Conservation (phyloP, 805 yeast genomes). For the Candida yuanshanica region DNA sequence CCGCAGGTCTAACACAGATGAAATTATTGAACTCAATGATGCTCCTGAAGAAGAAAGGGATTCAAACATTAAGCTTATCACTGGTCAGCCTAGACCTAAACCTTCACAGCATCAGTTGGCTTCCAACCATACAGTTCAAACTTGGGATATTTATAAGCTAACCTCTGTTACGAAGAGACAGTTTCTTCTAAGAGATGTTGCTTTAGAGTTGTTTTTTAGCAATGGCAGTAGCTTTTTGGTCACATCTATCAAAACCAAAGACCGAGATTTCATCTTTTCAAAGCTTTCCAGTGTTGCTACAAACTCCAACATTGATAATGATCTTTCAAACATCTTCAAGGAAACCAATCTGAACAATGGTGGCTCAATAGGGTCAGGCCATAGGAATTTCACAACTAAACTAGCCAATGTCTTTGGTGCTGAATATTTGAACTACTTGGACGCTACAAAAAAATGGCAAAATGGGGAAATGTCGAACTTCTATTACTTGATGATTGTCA, state of each 20-base stretch:
- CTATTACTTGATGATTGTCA: slow-evolving; percentile 71
- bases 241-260: slow-evolving; percentile 49
- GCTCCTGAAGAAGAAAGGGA: slow-evolving; percentile 62
- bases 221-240: slow-evolving; percentile 68
- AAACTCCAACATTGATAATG: slow-evolving; percentile 45
- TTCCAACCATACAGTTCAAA: slow-evolving; percentile 41
- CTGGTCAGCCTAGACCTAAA: slow-evolving; percentile 36
- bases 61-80: slow-evolving; percentile 59
- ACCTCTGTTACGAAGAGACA: slow-evolving; percentile 68
- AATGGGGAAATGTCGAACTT: slow-evolving; percentile 78
- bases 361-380: slow-evolving; percentile 27
- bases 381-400: slow-evolving; percentile 34
- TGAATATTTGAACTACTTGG: slow-evolving; percentile 29
- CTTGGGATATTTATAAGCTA: slow-evolving; percentile 57
- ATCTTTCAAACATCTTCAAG: slow-evolving; percentile 47
- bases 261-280: slow-evolving; percentile 52
- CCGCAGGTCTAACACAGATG: slow-evolving; percentile 42
- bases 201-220: slow-evolving; percentile 68
- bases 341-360: slow-evolving; percentile 35
- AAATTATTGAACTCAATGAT: slow-evolving; percentile 60
- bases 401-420: slow-evolving; percentile 41
- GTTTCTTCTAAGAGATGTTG: slow-evolving; percentile 73
- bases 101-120: slow-evolving; percentile 15
- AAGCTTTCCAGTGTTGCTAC: slow-evolving; percentile 44
- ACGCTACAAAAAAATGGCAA: slow-evolving; percentile 68